Percentiles rank a stretch among this genome's conserved stretches.
phyloP scores from a whole-genome alignment of 2,329 filamentous ascomycete species.

The Dryadomyces quercus-mongolicae region DNA sequence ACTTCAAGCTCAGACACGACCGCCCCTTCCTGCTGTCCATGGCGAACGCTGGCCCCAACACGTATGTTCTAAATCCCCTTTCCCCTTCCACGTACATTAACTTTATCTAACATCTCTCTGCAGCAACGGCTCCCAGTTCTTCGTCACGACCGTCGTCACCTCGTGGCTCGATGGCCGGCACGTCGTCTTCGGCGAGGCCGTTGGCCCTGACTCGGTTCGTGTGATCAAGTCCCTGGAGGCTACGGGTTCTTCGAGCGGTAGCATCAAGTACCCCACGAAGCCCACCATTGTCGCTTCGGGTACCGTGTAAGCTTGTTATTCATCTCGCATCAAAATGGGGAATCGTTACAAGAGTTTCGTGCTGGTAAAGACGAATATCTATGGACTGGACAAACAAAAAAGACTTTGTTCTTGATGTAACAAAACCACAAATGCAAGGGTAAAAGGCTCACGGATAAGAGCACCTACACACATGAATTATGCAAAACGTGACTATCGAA shows the following conservation, averaged over 20 bases:
- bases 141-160: slow-evolving; percentile 86
- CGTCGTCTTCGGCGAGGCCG: slow-evolving; percentile 74
- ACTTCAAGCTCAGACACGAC: slow-evolving; percentile 67
- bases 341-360: background rate
- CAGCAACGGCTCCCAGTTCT: slow-evolving; percentile 97
- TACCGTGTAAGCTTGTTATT: slow-evolving; percentile 2
- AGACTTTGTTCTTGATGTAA: background rate
- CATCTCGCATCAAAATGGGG: background rate
- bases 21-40: slow-evolving; percentile 76
- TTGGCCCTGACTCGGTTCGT: slow-evolving; percentile 32
- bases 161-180: slow-evolving; percentile 75
- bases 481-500: background rate
- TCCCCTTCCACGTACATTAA: background rate
- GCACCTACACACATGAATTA: too few relatives aligned
- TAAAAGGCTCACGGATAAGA: background rate
- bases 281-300: slow-evolving; percentile 12
- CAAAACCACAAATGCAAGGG: background rate
- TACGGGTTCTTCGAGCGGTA: slow-evolving; percentile 41
- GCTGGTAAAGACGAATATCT: background rate
- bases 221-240: slow-evolving; percentile 52
- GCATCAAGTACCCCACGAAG: slow-evolving; percentile 41
- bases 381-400: background rate
- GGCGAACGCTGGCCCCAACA: slow-evolving; percentile 94
- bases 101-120: background rate
- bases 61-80: slow-evolving; percentile 32